Conservation (phyloP, 2,329 filamentous ascomycete genomes). For the Monosporascus sp. region DNA sequence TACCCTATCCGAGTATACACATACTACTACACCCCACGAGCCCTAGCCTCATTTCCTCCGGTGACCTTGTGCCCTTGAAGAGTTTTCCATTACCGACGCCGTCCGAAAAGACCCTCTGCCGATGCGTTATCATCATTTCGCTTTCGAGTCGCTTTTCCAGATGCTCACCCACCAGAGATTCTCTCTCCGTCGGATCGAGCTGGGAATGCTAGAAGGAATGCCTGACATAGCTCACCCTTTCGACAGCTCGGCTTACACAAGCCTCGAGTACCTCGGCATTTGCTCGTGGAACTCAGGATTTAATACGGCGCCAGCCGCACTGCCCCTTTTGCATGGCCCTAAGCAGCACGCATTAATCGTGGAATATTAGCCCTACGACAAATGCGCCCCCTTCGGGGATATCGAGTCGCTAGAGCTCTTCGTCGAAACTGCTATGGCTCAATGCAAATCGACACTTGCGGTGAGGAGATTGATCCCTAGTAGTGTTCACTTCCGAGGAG, state of each 20-base stretch:
- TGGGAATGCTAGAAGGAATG: background rate
- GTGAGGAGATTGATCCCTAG: too few species aligned
- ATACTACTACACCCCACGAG: background rate
- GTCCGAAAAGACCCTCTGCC: conserved; percentile 1
- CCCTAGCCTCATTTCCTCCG: background rate
- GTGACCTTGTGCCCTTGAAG: background rate
- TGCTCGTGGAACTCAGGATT: background rate
- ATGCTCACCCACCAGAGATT: background rate
- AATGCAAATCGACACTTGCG: too few species aligned
- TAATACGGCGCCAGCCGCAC: background rate
- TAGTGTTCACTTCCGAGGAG: too few species aligned
- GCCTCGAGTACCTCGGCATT: background rate
- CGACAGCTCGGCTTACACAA: background rate
- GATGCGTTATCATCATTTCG: background rate
- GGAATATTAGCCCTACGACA: background rate
- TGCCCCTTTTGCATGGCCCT: background rate
- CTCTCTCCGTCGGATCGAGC: background rate
- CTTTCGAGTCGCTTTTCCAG: background rate
- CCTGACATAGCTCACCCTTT: background rate
- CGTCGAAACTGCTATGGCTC: too few species aligned
- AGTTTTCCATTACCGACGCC: background rate
- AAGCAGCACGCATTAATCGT: background rate
- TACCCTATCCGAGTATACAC: background rate
- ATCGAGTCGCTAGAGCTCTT: too few species aligned
- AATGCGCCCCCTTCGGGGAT: too few species aligned